These are phyloP conservation scores for Avena eriantha DNA, from an alignment of 176 grass and related monocot species.

Conservation along the genomic window DNA sequence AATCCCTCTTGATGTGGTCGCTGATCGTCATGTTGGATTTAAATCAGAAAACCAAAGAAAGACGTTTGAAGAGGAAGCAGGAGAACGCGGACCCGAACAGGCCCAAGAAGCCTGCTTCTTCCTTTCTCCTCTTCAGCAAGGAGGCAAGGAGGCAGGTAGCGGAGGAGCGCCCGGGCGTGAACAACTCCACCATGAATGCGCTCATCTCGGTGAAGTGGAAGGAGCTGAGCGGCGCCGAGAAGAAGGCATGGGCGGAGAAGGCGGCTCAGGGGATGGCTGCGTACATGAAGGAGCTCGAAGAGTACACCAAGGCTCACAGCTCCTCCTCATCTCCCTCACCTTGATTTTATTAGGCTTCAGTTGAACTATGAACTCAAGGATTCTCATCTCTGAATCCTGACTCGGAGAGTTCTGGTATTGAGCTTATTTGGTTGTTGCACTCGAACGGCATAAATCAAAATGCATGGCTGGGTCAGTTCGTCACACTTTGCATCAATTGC, in stretches of 20 bases:
- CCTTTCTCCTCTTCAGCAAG: conserved; percentile 86
- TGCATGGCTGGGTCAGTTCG: not conserved
- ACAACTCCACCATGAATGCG: conserved; percentile 60
- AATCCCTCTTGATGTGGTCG: not conserved
- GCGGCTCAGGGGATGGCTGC: conserved; percentile 54
- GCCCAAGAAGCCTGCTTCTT: conserved; percentile 78
- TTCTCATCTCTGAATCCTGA: conserved; percentile 62
- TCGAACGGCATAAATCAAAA: not conserved
- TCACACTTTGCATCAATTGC: not conserved
- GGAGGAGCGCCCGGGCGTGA: conserved; percentile 57
- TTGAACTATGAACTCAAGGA: conserved; percentile 38
- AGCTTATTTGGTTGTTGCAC: not conserved
- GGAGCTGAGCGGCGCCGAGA: conserved; percentile 66
- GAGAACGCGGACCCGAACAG: conserved; percentile 69
- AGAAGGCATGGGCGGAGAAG: conserved; percentile 63
- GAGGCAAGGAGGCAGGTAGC: conserved; percentile 65
- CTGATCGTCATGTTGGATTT: not conserved
- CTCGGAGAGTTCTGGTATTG: not conserved
- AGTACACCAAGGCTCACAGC: conserved; percentile 71
- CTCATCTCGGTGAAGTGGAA: conserved; percentile 93
- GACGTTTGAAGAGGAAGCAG: conserved; percentile 55
- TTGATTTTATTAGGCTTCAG: not conserved
- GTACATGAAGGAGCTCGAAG: conserved; percentile 71
- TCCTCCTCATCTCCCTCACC: conserved; percentile 14
- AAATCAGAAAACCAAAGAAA: conserved; percentile 79